Percentiles rank a stretch among this genome's conserved stretches.
These are phyloP conservation scores for Botryotinia globosa DNA, from an alignment of 2,329 filamentous ascomycete species.

Conservation along the genomic window DNA sequence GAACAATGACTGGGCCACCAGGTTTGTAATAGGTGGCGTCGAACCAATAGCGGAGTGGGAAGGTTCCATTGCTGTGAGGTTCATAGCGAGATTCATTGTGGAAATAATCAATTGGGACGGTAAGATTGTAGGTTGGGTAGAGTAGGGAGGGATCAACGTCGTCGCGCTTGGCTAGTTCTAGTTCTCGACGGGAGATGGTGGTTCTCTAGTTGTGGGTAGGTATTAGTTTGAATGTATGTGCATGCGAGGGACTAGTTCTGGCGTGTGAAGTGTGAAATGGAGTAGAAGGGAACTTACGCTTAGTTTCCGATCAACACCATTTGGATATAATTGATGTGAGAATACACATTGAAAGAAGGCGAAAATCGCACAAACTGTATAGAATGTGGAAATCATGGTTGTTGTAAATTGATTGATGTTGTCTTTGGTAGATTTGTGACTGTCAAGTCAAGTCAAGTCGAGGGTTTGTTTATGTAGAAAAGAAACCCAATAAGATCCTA, in stretches of 20 bases:
- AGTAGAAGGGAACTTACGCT: conserved; percentile 1
- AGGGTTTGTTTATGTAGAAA: neutral
- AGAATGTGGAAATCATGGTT: conserved; percentile 2
- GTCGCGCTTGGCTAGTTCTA: conserved; percentile 19
- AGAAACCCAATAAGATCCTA: too few relatives aligned
- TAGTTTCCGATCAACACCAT: neutral
- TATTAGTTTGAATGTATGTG: neutral
- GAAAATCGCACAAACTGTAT: neutral
- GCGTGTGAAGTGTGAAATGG: too few relatives aligned
- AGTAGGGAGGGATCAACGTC: conserved; percentile 31
- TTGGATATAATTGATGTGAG: neutral
- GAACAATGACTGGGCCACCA: conserved; percentile 78
- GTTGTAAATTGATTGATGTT: neutral
- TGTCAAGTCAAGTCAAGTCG: too few relatives aligned
- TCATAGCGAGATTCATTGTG: conserved; percentile 75
- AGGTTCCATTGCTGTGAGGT: conserved; percentile 68
- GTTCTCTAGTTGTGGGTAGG: conserved; percentile 26
- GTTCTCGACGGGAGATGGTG: conserved; percentile 24
- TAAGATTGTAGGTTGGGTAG: conserved; percentile 40
- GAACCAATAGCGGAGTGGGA: conserved; percentile 78
- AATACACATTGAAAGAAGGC: conserved; percentile 1
- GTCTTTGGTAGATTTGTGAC: neutral
- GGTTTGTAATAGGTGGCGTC: conserved; percentile 71
- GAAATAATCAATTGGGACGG: conserved; percentile 68
- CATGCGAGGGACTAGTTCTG: too few relatives aligned